Evolutionary conservation across 805 yeast genomes (phyloP).

Genomic region (Saccharomyces cerevisiae): DNA sequence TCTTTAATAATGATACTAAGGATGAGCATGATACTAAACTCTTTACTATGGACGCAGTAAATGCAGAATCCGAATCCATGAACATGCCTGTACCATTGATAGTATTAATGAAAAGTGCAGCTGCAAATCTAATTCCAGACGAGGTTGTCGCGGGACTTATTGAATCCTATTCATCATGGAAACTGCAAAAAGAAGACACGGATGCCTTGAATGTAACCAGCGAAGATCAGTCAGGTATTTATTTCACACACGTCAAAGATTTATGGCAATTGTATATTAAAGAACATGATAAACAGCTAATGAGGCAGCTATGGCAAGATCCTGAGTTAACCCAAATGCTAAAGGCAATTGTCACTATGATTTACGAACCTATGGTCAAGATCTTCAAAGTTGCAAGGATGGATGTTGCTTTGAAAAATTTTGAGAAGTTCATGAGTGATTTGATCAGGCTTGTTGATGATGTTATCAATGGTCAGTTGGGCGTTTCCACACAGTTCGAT

Average conservation of each 20-base stretch:
- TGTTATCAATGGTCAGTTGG: conserved; percentile 34
- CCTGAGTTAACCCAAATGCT: conserved; percentile 70
- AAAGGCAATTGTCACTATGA: conserved; percentile 61
- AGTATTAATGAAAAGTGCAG: conserved; percentile 20
- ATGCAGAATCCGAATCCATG: conserved; percentile 26
- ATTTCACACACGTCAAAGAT: conserved; percentile 49
- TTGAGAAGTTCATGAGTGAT: conserved; percentile 61
- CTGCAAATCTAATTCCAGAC: conserved; percentile 12
- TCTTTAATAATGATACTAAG: conserved; percentile 20
- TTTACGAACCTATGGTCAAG: conserved; percentile 65
- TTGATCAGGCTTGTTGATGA: conserved; percentile 51
- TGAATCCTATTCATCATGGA: conserved; percentile 26
- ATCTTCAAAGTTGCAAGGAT: conserved; percentile 61
- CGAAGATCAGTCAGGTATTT: conserved; percentile 28
- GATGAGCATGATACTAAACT: conserved; percentile 24
- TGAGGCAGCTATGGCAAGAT: conserved; percentile 78
- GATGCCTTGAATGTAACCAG: conserved; percentile 12
- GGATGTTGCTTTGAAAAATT: conserved; percentile 54
- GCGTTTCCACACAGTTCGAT: conserved; percentile 55
- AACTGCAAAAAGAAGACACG: conserved; percentile 6
- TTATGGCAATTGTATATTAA: conserved; percentile 57
- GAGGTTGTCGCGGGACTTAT: conserved; percentile 23
- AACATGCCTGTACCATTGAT: conserved; percentile 22
- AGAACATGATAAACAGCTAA: conserved; percentile 63
- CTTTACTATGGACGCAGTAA: conserved; percentile 25